Percentiles rank a stretch among this genome's conserved stretches.
Conservation (phyloP, 306 rosid genomes). For the Cucurbita moschata region DNA sequence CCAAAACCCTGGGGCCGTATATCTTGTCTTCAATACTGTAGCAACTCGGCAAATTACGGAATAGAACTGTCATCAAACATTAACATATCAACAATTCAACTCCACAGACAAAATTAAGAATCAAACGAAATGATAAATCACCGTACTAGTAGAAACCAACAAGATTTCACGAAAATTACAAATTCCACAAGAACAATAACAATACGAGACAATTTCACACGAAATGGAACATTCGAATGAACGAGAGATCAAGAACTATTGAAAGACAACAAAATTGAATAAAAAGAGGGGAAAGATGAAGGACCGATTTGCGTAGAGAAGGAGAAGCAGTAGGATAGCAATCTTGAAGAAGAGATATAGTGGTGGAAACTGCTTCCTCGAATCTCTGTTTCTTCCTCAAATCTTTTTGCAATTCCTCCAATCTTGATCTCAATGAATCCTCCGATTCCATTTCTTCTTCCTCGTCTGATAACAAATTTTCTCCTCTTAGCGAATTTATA, state of each 20-base stretch:
- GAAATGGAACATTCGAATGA: background rate
- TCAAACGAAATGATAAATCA: background rate
- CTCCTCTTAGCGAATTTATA: background rate
- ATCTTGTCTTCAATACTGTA: slow-evolving; percentile 68
- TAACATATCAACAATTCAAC: background rate
- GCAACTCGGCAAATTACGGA: slow-evolving; percentile 60
- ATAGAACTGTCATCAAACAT: slow-evolving; percentile 26
- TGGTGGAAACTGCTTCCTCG: slow-evolving; percentile 38
- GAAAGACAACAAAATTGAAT: background rate
- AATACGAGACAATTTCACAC: background rate
- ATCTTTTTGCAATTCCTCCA: slow-evolving; percentile 63
- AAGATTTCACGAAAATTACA: background rate
- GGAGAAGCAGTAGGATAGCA: slow-evolving; percentile 52
- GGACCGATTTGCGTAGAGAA: slow-evolving; percentile 44
- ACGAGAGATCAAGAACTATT: background rate
- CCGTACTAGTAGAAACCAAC: background rate
- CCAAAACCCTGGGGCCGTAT: slow-evolving; percentile 85
- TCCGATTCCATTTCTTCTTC: slow-evolving; percentile 32
- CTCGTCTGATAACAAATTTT: background rate
- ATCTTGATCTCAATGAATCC: slow-evolving; percentile 33
- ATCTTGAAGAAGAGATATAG: slow-evolving; percentile 37
- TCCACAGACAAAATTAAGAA: background rate
- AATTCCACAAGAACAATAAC: background rate
- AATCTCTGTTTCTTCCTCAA: slow-evolving; percentile 7
- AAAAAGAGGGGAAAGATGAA: background rate